Evolutionary conservation across 2,329 filamentous ascomycete species (phyloP).

Genomic region (Ophiocordyceps camponoti-floridani): DNA sequence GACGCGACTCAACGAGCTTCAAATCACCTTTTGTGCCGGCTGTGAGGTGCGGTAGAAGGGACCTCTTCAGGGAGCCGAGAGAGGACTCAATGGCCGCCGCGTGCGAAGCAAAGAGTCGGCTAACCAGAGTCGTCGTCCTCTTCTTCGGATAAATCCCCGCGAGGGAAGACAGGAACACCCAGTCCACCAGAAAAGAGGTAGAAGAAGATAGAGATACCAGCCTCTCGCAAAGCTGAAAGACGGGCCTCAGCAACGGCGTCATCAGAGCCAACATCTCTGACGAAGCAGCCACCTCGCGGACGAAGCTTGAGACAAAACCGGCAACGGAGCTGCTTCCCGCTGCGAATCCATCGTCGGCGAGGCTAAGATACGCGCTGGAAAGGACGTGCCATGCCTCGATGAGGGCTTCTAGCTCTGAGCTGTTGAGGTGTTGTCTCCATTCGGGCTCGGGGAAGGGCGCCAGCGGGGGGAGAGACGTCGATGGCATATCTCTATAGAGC

Average conservation of each 20-base stretch:
- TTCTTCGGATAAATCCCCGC: slow-evolving; percentile 49
- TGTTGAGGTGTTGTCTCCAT: slow-evolving; percentile 47
- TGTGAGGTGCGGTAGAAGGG: slow-evolving; percentile 44
- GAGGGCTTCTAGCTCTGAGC: slow-evolving; percentile 60
- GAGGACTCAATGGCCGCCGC: slow-evolving; percentile 31
- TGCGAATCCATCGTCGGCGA: slow-evolving; percentile 37
- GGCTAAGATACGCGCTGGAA: slow-evolving; percentile 42
- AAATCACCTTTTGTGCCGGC: slow-evolving; percentile 37
- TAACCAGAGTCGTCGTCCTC: slow-evolving; percentile 31
- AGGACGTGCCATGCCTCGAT: slow-evolving; percentile 61
- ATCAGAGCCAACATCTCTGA: slow-evolving; percentile 5
- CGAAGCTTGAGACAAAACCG: slow-evolving; percentile 33
- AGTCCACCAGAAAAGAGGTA: slow-evolving; percentile 35
- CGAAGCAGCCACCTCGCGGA: slow-evolving; percentile 27
- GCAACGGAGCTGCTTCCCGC: slow-evolving; percentile 37
- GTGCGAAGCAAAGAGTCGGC: slow-evolving; percentile 31
- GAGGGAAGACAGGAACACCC: slow-evolving; percentile 28
- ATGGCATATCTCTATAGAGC: neutral
- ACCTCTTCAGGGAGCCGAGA: slow-evolving; percentile 41
- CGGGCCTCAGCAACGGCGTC: slow-evolving; percentile 37
- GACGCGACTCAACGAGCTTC: slow-evolving; percentile 30
- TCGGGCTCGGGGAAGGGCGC: slow-evolving; percentile 56
- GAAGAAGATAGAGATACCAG: slow-evolving; percentile 39
- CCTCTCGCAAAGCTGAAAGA: slow-evolving; percentile 38
- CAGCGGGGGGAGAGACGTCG: slow-evolving; percentile 42